These are phyloP conservation scores for Rhodocollybia butyracea DNA, from an alignment of 768 basidiomycete species.

Conservation along the genomic window DNA sequence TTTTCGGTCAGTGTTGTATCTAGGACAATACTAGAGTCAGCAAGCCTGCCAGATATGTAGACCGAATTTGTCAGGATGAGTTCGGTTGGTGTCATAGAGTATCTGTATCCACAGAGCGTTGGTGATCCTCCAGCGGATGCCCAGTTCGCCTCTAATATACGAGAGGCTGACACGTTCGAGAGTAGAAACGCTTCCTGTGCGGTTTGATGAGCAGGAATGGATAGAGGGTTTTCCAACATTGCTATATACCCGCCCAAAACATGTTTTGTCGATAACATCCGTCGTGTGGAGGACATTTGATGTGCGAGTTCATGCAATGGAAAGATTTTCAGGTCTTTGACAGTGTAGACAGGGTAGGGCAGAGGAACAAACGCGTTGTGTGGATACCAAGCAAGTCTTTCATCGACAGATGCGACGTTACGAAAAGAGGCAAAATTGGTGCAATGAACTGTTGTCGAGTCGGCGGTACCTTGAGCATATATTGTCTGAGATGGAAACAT, in stretches of 20 bases:
- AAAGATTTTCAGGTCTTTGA: conserved; percentile 27
- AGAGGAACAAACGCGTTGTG: conserved; percentile 38
- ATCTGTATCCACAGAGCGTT: conserved; percentile 38
- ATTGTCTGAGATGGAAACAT: conserved; percentile 24
- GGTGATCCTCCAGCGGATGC: conserved; percentile 25
- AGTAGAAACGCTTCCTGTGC: conserved; percentile 34
- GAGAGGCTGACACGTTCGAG: conserved; percentile 38
- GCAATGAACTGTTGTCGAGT: conserved; percentile 29
- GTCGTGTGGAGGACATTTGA: conserved; percentile 17
- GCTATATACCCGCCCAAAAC: neutral
- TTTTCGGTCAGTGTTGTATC: neutral
- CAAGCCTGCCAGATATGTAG: conserved; percentile 21
- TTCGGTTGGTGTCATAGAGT: conserved; percentile 32
- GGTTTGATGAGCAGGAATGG: conserved; percentile 30
- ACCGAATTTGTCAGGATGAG: conserved; percentile 32
- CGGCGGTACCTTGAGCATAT: conserved; percentile 28
- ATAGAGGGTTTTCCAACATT: conserved; percentile 8
- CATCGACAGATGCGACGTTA: conserved; percentile 14
- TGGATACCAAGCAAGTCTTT: conserved; percentile 23
- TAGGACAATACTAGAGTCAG: neutral
- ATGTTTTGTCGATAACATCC: conserved; percentile 2
- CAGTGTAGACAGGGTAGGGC: conserved; percentile 36
- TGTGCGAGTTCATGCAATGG: conserved; percentile 26
- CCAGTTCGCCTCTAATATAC: conserved; percentile 40
- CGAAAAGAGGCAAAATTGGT: conserved; percentile 38